These are phyloP conservation scores for Linnemannia zychae DNA, from an alignment of 192 early-diverging fungal genomes.

Conservation along the genomic window DNA sequence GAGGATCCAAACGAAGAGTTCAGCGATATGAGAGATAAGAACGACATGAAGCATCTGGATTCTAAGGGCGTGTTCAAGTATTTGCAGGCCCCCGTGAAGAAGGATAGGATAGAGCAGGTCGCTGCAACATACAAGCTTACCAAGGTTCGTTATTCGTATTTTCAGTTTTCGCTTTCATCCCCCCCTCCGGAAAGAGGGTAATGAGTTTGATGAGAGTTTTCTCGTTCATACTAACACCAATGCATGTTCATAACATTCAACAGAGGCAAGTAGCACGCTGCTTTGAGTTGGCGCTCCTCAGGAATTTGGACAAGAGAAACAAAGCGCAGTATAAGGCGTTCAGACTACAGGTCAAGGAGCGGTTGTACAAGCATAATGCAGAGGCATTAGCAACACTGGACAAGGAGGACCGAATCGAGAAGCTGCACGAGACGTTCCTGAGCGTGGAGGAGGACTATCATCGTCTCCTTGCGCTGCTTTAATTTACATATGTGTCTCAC, in stretches of 20 bases:
- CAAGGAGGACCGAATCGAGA: slow-evolving; percentile 73
- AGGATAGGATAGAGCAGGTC: slow-evolving; percentile 62
- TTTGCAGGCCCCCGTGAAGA: slow-evolving; percentile 71
- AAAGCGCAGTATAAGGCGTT: slow-evolving; percentile 65
- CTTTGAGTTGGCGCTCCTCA: slow-evolving; percentile 82
- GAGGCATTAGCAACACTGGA: slow-evolving; percentile 78
- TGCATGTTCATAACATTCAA: no score
- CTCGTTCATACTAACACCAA: no score
- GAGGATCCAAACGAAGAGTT: slow-evolving; percentile 96
- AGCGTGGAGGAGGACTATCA: slow-evolving; percentile 85
- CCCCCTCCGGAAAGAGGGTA: no score
- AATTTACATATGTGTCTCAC: not conserved
- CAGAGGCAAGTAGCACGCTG: slow-evolving; percentile 88
- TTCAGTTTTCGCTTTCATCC: not conserved
- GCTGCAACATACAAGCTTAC: slow-evolving; percentile 80
- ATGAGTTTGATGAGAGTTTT: no score
- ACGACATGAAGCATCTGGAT: slow-evolving; percentile 79
- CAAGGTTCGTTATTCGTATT: slow-evolving; percentile 61
- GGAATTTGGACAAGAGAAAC: slow-evolving; percentile 68
- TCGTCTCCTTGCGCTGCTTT: slow-evolving; percentile 39
- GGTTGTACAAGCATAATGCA: slow-evolving; percentile 85
- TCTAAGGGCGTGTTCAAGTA: slow-evolving; percentile 69
- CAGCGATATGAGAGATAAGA: slow-evolving; percentile 86
- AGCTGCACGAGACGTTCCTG: slow-evolving; percentile 82
- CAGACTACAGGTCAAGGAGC: slow-evolving; percentile 86